Conservation (phyloP, 371 early-diverging fungal species). For the Gilbertella persicaria region DNA sequence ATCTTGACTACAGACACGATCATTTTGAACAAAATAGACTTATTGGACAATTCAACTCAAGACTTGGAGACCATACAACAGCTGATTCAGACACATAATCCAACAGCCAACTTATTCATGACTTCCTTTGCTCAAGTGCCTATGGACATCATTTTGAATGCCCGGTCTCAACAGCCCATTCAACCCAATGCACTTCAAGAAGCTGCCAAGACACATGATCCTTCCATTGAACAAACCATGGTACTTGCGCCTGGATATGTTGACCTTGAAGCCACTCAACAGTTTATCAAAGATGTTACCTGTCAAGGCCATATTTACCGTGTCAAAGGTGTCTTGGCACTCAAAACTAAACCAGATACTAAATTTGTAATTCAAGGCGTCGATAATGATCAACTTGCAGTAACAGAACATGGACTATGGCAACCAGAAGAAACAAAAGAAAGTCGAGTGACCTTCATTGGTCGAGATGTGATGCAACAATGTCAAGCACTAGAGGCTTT, state of each 20-base stretch:
- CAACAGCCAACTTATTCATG: constrained; percentile 13
- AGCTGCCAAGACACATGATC: constrained; percentile 32
- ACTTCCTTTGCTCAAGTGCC: constrained; percentile 26
- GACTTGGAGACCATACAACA: constrained; percentile 9
- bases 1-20: constrained; percentile 33
- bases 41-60: constrained; percentile 8
- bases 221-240: constrained; percentile 33
- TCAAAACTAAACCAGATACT: constrained; percentile 8
- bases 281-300: constrained; percentile 17
- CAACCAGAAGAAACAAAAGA: constrained; percentile 19
- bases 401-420: constrained; percentile 28
- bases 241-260: constrained; percentile 24
- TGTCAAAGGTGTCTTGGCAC: constrained; percentile 34
- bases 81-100: constrained; percentile 22
- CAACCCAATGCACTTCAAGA: constrained; percentile 8
- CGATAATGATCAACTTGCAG: constrained; percentile 13
- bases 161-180: constrained; percentile 4
- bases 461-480: constrained; percentile 25
- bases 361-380: constrained; percentile 38
- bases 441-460: constrained; percentile 39
- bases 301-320: constrained; percentile 20
- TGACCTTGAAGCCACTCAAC: constrained; percentile 15
- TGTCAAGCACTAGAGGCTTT: constrained; percentile 19
- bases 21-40: constrained; percentile 40
- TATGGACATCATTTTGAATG: constrained; percentile 18